Conservation (phyloP, 768 basidiomycete species). For the Leccinum disarticulatum region DNA sequence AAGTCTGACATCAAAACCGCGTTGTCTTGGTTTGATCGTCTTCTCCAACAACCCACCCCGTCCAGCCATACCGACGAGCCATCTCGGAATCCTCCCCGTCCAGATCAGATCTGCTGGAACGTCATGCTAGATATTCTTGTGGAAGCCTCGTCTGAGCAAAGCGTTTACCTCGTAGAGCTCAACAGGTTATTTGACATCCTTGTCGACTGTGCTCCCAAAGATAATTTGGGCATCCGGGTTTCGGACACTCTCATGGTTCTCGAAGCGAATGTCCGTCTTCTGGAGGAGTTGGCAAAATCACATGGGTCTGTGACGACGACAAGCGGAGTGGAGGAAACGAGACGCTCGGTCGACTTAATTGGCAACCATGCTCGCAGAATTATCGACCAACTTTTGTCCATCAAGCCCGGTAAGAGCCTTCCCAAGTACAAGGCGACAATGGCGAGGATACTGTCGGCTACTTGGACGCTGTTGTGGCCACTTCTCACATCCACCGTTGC, state of each 20-base stretch:
- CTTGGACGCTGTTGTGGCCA: constrained; percentile 11
- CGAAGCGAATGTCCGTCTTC: constrained; percentile 38
- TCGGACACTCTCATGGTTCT: constrained; percentile 46
- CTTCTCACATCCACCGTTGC: background rate
- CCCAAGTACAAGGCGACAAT: constrained; percentile 15
- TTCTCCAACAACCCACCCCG: constrained; percentile 46
- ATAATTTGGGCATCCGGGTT: constrained; percentile 34
- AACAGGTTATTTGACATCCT: constrained; percentile 52
- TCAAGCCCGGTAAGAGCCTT: constrained; percentile 18
- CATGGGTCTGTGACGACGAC: background rate
- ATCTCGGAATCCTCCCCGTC: constrained; percentile 45
- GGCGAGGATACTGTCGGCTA: constrained; percentile 19
- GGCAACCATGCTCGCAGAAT: constrained; percentile 11
- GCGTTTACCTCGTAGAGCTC: constrained; percentile 49
- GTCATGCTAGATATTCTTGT: constrained; percentile 61
- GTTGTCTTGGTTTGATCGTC: constrained; percentile 66
- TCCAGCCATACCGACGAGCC: constrained; percentile 42
- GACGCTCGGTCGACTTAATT: constrained; percentile 29
- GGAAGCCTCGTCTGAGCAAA: constrained; percentile 25
- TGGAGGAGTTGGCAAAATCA: constrained; percentile 23
- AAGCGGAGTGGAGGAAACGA: constrained; percentile 10
- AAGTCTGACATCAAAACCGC: constrained; percentile 59
- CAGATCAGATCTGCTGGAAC: constrained; percentile 54
- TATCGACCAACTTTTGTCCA: constrained; percentile 4
- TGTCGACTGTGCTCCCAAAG: constrained; percentile 34